phyloP scores from a whole-genome alignment of 768 basidiomycete species.

The Astraeus odoratus region DNA sequence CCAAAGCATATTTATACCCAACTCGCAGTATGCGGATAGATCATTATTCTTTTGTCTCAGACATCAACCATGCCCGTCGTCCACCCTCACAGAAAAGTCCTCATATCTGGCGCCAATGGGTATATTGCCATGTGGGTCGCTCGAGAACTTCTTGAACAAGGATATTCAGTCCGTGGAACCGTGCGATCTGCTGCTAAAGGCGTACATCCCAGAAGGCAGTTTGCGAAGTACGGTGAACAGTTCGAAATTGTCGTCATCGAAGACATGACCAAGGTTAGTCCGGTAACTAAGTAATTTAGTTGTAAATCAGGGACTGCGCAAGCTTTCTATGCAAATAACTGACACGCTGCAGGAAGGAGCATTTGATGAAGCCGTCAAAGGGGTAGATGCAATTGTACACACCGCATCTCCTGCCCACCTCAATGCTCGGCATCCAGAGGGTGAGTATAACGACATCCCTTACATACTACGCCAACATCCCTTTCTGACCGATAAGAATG shows the following conservation, averaged over 20 bases:
- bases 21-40: background rate
- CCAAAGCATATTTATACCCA: no score
- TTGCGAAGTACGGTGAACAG: conserved; percentile 46
- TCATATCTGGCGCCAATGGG: conserved; percentile 24
- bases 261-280: conserved; percentile 52
- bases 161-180: conserved; percentile 59
- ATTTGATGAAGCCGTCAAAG: conserved; percentile 76
- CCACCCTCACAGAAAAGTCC: conserved; percentile 20
- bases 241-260: conserved; percentile 65
- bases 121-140: conserved; percentile 49
- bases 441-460: conserved; percentile 8
- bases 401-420: conserved; percentile 57
- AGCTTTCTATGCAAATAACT: no score
- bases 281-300: background rate
- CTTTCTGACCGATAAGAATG: background rate
- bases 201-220: conserved; percentile 45
- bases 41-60: background rate
- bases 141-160: conserved; percentile 47
- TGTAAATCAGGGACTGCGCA: background rate
- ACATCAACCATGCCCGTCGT: conserved; percentile 18
- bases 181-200: conserved; percentile 58
- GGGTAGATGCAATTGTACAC: conserved; percentile 66
- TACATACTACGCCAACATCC: background rate
- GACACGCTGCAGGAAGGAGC: conserved; percentile 42
- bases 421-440: conserved; percentile 38